phyloP scores from a whole-genome alignment of 2,329 filamentous ascomycete species.

The Alternaria sp. region DNA sequence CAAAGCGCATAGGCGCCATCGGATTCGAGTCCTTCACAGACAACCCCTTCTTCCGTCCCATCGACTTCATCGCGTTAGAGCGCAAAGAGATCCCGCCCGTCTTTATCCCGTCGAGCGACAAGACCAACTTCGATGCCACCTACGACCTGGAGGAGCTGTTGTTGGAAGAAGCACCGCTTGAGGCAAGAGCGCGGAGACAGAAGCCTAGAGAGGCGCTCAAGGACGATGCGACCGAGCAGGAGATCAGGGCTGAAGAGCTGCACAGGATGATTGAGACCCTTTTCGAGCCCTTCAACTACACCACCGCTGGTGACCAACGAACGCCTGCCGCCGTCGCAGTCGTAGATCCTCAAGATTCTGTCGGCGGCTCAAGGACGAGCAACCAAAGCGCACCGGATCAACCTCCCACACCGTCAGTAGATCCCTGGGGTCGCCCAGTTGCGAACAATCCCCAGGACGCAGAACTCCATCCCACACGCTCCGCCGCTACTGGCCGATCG shows the following conservation, averaged over 20 bases:
- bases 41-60: conserved; percentile 84
- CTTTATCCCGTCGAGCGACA: conserved; percentile 92
- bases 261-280: conserved; percentile 93
- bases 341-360: conserved; percentile 36
- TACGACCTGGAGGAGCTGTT: conserved; percentile 95
- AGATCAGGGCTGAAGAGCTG: conserved; percentile 92
- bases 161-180: conserved; percentile 90
- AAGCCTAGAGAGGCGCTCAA: conserved; percentile 91
- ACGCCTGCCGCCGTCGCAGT: conserved; percentile 49
- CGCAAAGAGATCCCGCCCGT: conserved; percentile 88
- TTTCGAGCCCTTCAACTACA: conserved; percentile 96
- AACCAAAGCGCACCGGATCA: conserved; percentile 43
- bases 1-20: conserved; percentile 80
- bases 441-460: conserved; percentile 45
- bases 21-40: conserved; percentile 83
- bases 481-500: conserved; percentile 47
- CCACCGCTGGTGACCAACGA: conserved; percentile 76
- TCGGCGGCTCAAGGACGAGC: conserved; percentile 39
- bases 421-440: conserved; percentile 41
- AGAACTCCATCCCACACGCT: conserved; percentile 46
- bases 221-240: conserved; percentile 92
- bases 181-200: conserved; percentile 89
- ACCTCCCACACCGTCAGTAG: conserved; percentile 40
- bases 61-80: conserved; percentile 86
- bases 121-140: conserved; percentile 98